Evolutionary conservation across 2,329 filamentous ascomycete species (phyloP), one percentile per base, ranked within the genome.

Genomic region (Penicillium sumatraense): DNA sequence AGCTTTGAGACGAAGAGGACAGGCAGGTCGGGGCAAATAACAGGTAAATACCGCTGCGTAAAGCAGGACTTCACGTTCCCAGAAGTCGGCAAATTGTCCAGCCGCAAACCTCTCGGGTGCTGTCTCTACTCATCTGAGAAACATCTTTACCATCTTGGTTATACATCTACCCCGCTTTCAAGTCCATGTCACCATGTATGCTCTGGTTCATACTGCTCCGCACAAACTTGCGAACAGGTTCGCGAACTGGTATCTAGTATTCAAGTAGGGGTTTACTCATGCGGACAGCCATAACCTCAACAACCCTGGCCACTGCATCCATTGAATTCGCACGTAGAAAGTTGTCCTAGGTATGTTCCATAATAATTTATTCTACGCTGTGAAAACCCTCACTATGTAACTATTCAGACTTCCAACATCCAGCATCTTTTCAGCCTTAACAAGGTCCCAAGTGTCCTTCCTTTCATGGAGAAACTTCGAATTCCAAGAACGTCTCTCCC

Each of bases 1-100:
- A 54, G 52, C 13, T 54, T 54, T 9, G 52, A 54, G 8, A 54
- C 38, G n/a, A 54, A 54, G 2, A 54, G 52, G 5, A 54, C 40
- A 3, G 52, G 52, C 2, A 54, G 38, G 16, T 50, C 3, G 52
- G 52, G 16, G 52, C 52, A 36, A 54, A 54, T 6, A 54, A 46
- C 2, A 54, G 26, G 50, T 45, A 16, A 50, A 18, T 3, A 54
- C 41, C 5, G 52, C 38, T 36, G 33, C 13, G 14, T 49, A 54
- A n/a, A 54, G 46, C 7, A 54, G 46, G 7, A 45, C 21, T 29
- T 54, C 50, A 4, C 52, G 52, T 16, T 46, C 52, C 16, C 27
- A 45, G 23, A 44, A 49, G 31, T 54, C 52, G 35, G 52, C 52
- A 23, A 54, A 54, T 29, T 54, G 52, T 5, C 52, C 52, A 18